Conservation (phyloP, 2,329 filamentous ascomycete genomes). For the Beauveria sp. region DNA sequence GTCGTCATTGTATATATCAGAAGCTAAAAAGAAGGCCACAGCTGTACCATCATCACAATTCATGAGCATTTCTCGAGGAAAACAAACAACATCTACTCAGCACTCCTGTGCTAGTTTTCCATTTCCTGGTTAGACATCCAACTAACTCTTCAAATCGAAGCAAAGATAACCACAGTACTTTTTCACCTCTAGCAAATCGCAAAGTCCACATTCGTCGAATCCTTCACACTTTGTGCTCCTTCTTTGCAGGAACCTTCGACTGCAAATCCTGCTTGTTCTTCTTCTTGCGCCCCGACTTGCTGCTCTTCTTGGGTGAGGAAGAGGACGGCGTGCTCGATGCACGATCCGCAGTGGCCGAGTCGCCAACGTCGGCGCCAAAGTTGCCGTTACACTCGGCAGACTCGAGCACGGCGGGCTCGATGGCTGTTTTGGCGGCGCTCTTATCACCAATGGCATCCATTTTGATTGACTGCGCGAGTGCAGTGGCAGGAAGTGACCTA, state of each 20-base stretch:
- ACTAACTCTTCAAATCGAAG: background rate
- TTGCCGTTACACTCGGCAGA: background rate
- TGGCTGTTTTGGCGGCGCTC: background rate
- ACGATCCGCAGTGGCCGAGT: background rate
- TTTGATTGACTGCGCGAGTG: background rate
- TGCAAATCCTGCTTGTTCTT: conserved; percentile 6
- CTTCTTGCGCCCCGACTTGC: background rate
- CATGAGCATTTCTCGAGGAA: background rate
- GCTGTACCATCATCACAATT: conserved; percentile 12
- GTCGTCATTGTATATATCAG: conserved; percentile 10
- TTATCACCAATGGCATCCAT: background rate
- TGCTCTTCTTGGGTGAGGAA: conserved; percentile 4
- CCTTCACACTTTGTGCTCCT: background rate
- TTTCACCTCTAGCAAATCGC: background rate
- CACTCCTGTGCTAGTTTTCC: background rate
- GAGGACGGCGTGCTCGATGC: background rate
- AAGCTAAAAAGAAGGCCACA: conserved; percentile 6
- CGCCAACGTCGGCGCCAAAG: background rate
- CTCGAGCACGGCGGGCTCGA: background rate
- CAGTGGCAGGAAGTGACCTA: background rate
- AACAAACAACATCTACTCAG: background rate
- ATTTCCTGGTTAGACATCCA: background rate
- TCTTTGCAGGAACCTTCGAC: background rate
- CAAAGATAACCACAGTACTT: background rate
- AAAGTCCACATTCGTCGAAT: too few relatives aligned